Conservation (phyloP, 225 moss, liverwort and hornwort genomes). For the Rhytidiadelphus loreus region DNA sequence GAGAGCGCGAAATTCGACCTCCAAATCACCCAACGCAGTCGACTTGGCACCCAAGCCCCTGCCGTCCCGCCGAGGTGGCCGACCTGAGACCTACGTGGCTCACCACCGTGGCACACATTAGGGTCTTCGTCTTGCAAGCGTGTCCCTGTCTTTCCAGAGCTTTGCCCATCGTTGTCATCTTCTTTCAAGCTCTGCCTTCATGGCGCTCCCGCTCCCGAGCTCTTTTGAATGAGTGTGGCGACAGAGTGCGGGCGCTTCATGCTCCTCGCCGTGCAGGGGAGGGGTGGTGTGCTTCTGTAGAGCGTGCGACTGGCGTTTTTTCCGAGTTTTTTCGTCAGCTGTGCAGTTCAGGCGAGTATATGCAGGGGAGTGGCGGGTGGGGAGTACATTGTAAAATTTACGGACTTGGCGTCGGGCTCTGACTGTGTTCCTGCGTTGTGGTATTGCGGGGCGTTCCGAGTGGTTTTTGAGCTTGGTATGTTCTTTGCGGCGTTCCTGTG, state of each 20-base stretch:
- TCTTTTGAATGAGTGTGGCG: conserved; percentile 17
- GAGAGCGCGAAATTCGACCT: conserved; percentile 9
- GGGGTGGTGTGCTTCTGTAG: not conserved
- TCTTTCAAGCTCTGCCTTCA: conserved; percentile 23
- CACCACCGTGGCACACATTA: not conserved
- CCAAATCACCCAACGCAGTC: not conserved
- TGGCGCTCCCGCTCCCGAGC: conserved; percentile 21
- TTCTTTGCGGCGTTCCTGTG: not conserved
- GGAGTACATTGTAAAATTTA: not conserved
- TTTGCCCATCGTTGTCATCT: not conserved
- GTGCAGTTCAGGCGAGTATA: not conserved
- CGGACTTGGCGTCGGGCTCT: not conserved
- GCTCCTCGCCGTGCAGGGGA: not conserved
- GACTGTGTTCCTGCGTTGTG: not conserved
- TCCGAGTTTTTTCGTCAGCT: not conserved
- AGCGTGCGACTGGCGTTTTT: not conserved
- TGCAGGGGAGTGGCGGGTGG: not conserved
- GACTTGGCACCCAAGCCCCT: not conserved
- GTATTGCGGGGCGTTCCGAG: not conserved
- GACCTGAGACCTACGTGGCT: not conserved
- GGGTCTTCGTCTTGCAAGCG: not conserved
- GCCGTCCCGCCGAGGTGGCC: not conserved
- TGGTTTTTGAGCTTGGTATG: not conserved
- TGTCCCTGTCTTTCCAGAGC: not conserved
- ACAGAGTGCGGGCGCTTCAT: not conserved